Conservation (phyloP, 2,329 filamentous ascomycete species). For the Chaetothyriales sp. region DNA sequence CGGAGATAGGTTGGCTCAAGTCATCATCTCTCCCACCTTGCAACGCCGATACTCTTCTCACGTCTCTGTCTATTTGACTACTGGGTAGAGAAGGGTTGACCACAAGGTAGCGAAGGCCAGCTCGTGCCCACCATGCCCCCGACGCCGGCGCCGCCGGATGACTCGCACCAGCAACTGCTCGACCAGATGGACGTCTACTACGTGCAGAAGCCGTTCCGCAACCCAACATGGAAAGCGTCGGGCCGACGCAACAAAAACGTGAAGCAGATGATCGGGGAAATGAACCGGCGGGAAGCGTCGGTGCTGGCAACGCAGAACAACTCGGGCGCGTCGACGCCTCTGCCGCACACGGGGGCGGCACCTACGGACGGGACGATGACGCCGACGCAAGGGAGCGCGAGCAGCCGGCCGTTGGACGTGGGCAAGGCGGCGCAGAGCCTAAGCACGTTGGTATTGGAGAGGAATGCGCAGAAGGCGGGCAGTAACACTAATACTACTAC, state of each 20-base stretch:
- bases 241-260: constrained; percentile 97
- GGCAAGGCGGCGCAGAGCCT: constrained; percentile 79
- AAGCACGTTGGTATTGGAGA: constrained; percentile 78
- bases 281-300: constrained; percentile 77
- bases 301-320: constrained; percentile 69
- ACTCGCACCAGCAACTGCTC: constrained; percentile 73
- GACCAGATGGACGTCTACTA: constrained; percentile 84
- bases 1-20: too few species aligned
- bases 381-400: constrained; percentile 16
- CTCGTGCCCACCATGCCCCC: constrained; percentile 35
- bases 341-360: constrained; percentile 22
- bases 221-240: constrained; percentile 76
- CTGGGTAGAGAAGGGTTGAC: background rate
- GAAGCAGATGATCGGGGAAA: constrained; percentile 88
- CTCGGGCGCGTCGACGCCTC: constrained; percentile 64
- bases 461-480: constrained; percentile 39
- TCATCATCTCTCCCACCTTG: too few species aligned
- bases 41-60: too few species aligned
- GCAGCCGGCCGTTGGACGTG: constrained; percentile 51
- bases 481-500: background rate
- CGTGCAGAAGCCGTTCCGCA: constrained; percentile 80
- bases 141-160: constrained; percentile 49
- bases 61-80: background rate
- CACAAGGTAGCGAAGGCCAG: background rate
- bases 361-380: constrained; percentile 31